A percentile compares a stretch with the other conserved stretches of the same genome.
These are phyloP conservation scores for Babesia gibsoni DNA, from an alignment of 169 alveolate genomes.

Conservation along the genomic window DNA sequence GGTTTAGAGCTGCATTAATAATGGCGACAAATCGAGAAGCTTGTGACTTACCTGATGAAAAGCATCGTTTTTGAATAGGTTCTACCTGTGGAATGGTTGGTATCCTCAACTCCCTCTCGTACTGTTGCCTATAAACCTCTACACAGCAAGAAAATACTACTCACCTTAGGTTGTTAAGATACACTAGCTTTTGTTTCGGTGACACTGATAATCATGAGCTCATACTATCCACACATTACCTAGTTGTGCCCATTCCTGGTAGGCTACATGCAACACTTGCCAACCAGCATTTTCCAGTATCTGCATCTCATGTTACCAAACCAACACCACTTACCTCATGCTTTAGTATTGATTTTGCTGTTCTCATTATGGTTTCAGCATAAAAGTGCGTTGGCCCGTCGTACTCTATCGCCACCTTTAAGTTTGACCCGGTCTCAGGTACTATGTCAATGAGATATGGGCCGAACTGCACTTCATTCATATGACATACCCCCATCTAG, in stretches of 20 bases:
- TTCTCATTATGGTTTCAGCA: slow-evolving; percentile 61
- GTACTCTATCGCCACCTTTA: slow-evolving; percentile 52
- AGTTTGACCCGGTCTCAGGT: slow-evolving; percentile 16
- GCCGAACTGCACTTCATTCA: slow-evolving; percentile 62
- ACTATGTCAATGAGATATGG: slow-evolving; percentile 62
- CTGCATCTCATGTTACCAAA: not conserved
- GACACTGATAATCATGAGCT: slow-evolving; percentile 12
- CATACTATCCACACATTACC: slow-evolving; percentile 1
- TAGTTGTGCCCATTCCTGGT: slow-evolving; percentile 66
- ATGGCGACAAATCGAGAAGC: not conserved
- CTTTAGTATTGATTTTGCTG: slow-evolving; percentile 55
- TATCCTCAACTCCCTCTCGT: not conserved
- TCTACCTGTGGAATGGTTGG: not conserved
- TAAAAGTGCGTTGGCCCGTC: slow-evolving; percentile 68
- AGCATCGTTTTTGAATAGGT: not conserved
- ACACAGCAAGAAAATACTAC: not conserved
- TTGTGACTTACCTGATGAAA: slow-evolving; percentile 10
- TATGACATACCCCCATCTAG: slow-evolving; percentile 52
- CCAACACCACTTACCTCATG: slow-evolving; percentile 43
- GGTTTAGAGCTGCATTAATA: not conserved
- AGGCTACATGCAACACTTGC: slow-evolving; percentile 57
- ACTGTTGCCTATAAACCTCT: not conserved
- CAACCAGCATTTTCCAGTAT: slow-evolving; percentile 53
- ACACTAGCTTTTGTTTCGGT: slow-evolving; percentile 55
- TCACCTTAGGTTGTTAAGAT: slow-evolving; percentile 33